phyloP scores from a whole-genome alignment of 2,329 filamentous ascomycete species.

The Madurella mycetomatis region DNA sequence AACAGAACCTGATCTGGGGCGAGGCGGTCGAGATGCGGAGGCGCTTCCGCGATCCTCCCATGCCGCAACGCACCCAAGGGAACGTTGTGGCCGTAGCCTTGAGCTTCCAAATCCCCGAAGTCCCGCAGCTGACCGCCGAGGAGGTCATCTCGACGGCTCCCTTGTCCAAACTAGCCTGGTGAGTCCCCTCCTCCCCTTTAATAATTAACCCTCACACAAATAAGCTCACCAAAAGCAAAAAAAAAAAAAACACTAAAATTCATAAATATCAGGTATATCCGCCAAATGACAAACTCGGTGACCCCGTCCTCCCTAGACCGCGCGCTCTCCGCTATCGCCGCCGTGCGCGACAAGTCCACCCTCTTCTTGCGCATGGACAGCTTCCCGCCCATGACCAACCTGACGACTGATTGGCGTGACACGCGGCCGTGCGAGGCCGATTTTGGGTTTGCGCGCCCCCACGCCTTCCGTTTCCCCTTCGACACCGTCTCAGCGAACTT shows the following conservation, averaged over 20 bases:
- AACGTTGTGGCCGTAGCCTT: constrained; percentile 31
- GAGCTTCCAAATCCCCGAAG: constrained; percentile 20
- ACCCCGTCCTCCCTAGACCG: constrained; percentile 31
- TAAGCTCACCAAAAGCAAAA: not conserved
- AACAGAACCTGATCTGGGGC: constrained; percentile 28
- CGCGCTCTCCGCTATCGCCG: constrained; percentile 31
- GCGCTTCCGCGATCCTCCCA: constrained; percentile 30
- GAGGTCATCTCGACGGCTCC: constrained; percentile 36
- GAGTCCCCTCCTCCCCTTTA: not conserved
- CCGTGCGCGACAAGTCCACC: constrained; percentile 34
- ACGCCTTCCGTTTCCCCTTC: constrained; percentile 31
- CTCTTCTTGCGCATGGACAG: constrained; percentile 34
- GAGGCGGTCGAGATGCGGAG: constrained; percentile 37
- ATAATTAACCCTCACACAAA: not conserved
- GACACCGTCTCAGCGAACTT: constrained; percentile 30
- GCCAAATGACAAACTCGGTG: constrained; percentile 33
- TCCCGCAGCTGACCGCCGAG: constrained; percentile 27
- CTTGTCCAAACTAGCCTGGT: constrained; percentile 30
- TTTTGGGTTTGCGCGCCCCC: constrained; percentile 36
- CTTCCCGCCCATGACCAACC: constrained; percentile 33
- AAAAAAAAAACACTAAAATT: no score
- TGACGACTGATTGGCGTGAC: constrained; percentile 35
- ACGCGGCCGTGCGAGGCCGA: constrained; percentile 27
- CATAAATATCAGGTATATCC: constrained; percentile 28
- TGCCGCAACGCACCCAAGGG: constrained; percentile 32